Conservation (phyloP, 306 rosid species). For the Glycyrrhiza uralensis region DNA sequence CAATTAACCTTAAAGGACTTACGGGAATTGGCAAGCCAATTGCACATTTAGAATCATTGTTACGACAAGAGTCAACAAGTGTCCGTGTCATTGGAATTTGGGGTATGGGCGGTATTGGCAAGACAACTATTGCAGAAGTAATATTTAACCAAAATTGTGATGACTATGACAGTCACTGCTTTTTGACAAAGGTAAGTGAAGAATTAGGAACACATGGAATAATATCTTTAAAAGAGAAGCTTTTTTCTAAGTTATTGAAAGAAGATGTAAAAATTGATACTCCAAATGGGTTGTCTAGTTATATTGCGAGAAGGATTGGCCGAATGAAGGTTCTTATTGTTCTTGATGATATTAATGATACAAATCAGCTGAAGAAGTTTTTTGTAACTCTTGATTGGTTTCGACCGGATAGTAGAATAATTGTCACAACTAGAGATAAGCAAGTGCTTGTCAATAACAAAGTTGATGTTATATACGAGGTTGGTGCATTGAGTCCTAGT, state of each 20-base stretch:
- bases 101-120: conserved; percentile 26
- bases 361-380: background rate
- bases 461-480: background rate
- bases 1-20: background rate
- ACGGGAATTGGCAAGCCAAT: background rate
- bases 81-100: conserved; percentile 4
- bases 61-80: background rate
- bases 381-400: background rate
- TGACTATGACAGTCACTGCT: background rate
- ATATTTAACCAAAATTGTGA: background rate
- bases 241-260: background rate
- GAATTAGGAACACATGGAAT: background rate
- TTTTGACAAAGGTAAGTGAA: background rate
- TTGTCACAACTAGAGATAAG: conserved; percentile 12
- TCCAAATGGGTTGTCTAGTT: background rate
- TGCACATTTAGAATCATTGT: background rate
- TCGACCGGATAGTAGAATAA: background rate
- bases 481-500: background rate
- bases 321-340: background rate
- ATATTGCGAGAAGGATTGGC: background rate
- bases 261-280: background rate
- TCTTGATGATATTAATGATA: conserved; percentile 23
- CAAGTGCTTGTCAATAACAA: background rate
- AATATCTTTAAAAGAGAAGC: background rate
- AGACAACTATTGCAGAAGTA: conserved; percentile 12